Percentiles rank a stretch among this genome's conserved stretches.
Conservation (phyloP, 2,329 filamentous ascomycete genomes). For the Arthrobotrys megalospora region DNA sequence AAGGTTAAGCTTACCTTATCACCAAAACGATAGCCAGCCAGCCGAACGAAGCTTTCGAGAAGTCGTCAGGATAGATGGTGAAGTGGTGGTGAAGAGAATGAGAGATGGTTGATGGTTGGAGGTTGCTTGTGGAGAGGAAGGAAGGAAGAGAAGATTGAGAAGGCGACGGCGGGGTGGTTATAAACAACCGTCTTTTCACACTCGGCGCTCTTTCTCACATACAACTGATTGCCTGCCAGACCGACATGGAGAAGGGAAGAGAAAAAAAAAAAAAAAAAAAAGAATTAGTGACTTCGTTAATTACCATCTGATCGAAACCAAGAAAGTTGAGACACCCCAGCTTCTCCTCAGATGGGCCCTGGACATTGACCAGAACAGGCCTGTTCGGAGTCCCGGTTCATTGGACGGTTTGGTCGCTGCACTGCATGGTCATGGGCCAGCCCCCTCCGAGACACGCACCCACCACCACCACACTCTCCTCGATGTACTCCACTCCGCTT, state of each 20-base stretch:
- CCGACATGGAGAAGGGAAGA: background rate
- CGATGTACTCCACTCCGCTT: background rate
- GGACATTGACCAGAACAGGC: slow-evolving; percentile 3
- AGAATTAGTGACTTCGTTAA: background rate
- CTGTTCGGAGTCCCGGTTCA: slow-evolving; percentile 25
- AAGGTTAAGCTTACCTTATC: slow-evolving; percentile 49
- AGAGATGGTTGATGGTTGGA: slow-evolving; percentile 26
- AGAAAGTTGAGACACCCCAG: slow-evolving; percentile 55
- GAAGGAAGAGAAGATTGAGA: slow-evolving; percentile 19
- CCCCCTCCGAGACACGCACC: slow-evolving; percentile 37
- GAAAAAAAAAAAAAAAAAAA: slow-evolving; percentile 44
- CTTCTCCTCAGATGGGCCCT: slow-evolving; percentile 9
- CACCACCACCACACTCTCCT: background rate
- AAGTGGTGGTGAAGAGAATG: slow-evolving; percentile 15
- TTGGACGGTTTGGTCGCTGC: slow-evolving; percentile 31
- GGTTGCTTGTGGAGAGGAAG: slow-evolving; percentile 30
- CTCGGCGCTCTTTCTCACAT: slow-evolving; percentile 2
- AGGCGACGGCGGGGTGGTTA: slow-evolving; percentile 45
- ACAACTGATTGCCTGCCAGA: slow-evolving; percentile 5
- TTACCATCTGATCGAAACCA: slow-evolving; percentile 52
- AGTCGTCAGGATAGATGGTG: slow-evolving; percentile 15
- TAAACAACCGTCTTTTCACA: slow-evolving; percentile 36
- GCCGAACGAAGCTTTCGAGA: slow-evolving; percentile 32
- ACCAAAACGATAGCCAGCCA: slow-evolving; percentile 48
- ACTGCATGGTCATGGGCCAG: slow-evolving; percentile 21